phyloP scores from a whole-genome alignment of 345 rosid species.

The Acer saccharum region DNA sequence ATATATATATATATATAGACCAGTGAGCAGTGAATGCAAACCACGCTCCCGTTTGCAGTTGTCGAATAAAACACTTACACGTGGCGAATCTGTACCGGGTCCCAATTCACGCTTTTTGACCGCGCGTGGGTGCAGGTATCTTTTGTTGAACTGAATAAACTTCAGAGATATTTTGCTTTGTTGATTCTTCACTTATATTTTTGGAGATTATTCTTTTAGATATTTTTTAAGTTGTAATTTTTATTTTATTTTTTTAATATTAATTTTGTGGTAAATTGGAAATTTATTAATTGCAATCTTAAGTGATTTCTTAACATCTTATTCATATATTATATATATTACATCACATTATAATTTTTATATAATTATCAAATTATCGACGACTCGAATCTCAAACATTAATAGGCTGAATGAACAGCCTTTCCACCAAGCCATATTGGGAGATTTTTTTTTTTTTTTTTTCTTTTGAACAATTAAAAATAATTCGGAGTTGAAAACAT shows the following conservation, averaged over 20 bases:
- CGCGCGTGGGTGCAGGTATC: conserved; percentile 14
- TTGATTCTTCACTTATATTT: neutral
- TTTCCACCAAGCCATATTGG: too few relatives aligned
- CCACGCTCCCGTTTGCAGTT: neutral
- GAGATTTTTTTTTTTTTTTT: too few relatives aligned
- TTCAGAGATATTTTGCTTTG: conserved; percentile 11
- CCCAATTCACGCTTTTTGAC: conserved; percentile 21
- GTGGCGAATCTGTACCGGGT: neutral
- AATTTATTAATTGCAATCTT: too few relatives aligned
- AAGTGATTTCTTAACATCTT: too few relatives aligned
- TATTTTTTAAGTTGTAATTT: neutral
- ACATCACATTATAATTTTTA: too few relatives aligned
- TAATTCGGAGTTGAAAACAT: too few relatives aligned
- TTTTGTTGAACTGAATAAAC: neutral
- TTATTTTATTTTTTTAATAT: too few relatives aligned
- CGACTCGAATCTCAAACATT: too few relatives aligned
- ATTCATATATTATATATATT: too few relatives aligned
- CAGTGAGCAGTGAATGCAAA: neutral
- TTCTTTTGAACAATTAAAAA: too few relatives aligned
- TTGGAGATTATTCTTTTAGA: neutral
- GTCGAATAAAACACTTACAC: neutral
- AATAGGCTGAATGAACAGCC: too few relatives aligned
- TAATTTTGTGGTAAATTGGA: neutral
- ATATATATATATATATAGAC: neutral
- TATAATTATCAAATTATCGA: too few relatives aligned